These are phyloP conservation scores for Penicillium herquei DNA, from an alignment of 495 filamentous ascomycete species.

Conservation along the genomic window DNA sequence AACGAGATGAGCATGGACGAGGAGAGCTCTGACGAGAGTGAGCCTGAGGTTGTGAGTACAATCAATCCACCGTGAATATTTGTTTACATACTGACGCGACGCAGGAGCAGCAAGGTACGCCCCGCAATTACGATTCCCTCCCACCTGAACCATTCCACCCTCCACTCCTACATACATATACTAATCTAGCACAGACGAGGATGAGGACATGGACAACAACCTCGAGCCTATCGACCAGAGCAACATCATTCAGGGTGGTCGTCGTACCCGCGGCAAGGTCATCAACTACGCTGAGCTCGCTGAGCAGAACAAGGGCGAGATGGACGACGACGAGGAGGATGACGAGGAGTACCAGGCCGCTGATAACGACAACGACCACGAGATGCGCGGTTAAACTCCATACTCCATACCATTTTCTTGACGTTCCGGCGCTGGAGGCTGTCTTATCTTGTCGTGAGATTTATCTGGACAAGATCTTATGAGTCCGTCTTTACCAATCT, in stretches of 20 bases:
- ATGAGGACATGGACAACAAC: slow-evolving; percentile 77
- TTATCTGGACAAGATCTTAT: neutral
- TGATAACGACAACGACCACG: slow-evolving; percentile 35
- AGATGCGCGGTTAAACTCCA: slow-evolving; percentile 44
- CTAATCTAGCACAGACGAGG: slow-evolving; percentile 40
- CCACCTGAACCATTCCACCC: too few species aligned
- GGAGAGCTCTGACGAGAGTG: slow-evolving; percentile 65
- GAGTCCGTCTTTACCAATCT: neutral
- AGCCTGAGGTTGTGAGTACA: slow-evolving; percentile 59
- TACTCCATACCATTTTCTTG: neutral
- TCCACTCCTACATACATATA: neutral
- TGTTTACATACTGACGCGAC: too few species aligned
- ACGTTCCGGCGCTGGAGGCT: neutral
- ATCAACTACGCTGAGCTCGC: slow-evolving; percentile 84
- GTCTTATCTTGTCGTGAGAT: neutral
- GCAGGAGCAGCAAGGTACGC: slow-evolving; percentile 38
- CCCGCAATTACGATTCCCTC: neutral
- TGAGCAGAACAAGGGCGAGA: slow-evolving; percentile 53
- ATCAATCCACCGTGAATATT: neutral
- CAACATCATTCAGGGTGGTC: slow-evolving; percentile 77
- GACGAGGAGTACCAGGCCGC: slow-evolving; percentile 56
- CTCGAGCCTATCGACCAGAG: slow-evolving; percentile 84
- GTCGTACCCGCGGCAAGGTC: slow-evolving; percentile 80
- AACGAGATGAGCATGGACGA: slow-evolving; percentile 66
- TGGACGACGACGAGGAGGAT: slow-evolving; percentile 74